Evolutionary conservation across 2,329 filamentous ascomycete genomes (phyloP).

Genomic region (Fusarium sp.): DNA sequence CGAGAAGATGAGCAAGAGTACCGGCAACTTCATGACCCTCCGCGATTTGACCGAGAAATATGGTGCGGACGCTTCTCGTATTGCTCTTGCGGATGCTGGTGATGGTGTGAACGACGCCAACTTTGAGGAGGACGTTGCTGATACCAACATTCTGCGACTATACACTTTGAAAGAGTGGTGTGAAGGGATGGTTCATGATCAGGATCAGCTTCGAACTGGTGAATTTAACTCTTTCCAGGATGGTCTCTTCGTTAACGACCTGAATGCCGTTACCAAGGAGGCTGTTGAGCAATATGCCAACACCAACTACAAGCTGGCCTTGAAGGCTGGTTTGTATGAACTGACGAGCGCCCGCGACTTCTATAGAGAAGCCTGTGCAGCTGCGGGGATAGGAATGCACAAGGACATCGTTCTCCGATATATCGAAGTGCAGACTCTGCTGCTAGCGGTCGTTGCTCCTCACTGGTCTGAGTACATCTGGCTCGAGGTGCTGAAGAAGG

Average conservation of each 20-base stretch:
- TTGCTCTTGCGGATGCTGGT: constrained; percentile 93
- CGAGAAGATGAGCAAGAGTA: constrained; percentile 98
- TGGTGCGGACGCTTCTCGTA: constrained; percentile 90
- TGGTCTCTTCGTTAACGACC: constrained; percentile 90
- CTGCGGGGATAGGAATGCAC: constrained; percentile 88
- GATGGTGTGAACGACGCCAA: constrained; percentile 97
- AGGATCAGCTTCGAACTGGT: constrained; percentile 78
- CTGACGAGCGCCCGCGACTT: constrained; percentile 89
- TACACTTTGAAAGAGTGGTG: constrained; percentile 90
- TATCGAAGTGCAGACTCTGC: constrained; percentile 85
- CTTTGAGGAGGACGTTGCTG: constrained; percentile 95
- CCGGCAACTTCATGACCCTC: constrained; percentile 96
- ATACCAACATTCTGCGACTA: constrained; percentile 89
- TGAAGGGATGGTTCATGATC: constrained; percentile 82
- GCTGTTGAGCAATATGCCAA: constrained; percentile 82
- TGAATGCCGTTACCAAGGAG: constrained; percentile 86
- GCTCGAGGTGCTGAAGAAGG: constrained; percentile 87
- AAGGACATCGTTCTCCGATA: constrained; percentile 82
- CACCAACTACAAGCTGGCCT: constrained; percentile 82
- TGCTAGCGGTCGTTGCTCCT: constrained; percentile 86
- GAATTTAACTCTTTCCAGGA: constrained; percentile 85
- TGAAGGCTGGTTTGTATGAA: constrained; percentile 90
- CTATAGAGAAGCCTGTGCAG: constrained; percentile 85
- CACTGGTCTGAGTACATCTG: constrained; percentile 97
- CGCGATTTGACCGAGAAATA: constrained; percentile 90